phyloP scores from a whole-genome alignment of 495 filamentous ascomycete genomes.

The Patellaria atrata region DNA sequence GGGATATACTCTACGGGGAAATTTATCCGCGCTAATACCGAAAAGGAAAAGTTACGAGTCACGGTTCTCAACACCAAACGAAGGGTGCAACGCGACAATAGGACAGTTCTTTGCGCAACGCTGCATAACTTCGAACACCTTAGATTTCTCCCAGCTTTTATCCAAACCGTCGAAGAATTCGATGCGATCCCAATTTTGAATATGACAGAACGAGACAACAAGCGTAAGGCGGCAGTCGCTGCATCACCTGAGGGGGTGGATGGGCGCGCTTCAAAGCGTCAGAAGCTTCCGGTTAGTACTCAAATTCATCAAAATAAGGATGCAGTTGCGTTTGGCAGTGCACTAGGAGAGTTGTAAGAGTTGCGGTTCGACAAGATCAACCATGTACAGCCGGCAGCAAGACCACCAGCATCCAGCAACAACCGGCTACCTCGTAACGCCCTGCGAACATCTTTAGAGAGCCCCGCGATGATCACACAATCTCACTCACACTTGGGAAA shows the following conservation, averaged over 20 bases:
- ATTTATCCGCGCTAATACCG: too few relatives aligned
- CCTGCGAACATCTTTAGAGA: constrained; percentile 6
- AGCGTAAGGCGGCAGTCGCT: constrained; percentile 43
- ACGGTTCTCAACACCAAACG: too few relatives aligned
- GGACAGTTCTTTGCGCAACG: constrained; percentile 1
- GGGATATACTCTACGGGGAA: too few relatives aligned
- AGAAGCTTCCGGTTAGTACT: constrained; percentile 29
- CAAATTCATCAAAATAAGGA: constrained; percentile 1
- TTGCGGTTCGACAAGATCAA: constrained; percentile 14
- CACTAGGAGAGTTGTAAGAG: constrained; percentile 6
- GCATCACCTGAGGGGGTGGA: constrained; percentile 29
- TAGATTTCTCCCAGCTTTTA: not conserved
- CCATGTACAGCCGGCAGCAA: constrained; percentile 12
- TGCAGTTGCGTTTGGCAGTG: constrained; percentile 9
- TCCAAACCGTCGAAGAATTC: not conserved
- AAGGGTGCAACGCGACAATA: too few relatives aligned
- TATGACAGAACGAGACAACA: constrained; percentile 26
- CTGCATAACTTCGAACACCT: not conserved
- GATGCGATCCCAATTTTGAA: constrained; percentile 11
- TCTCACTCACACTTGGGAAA: not conserved
- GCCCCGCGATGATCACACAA: not conserved
- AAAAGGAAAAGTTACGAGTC: too few relatives aligned
- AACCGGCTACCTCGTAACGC: constrained; percentile 11
- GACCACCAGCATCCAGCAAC: constrained; percentile 15
- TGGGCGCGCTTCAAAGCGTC: constrained; percentile 27